Evolutionary conservation across 345 rosid genomes (phyloP).

Genomic region (Eutrema japonicum): DNA sequence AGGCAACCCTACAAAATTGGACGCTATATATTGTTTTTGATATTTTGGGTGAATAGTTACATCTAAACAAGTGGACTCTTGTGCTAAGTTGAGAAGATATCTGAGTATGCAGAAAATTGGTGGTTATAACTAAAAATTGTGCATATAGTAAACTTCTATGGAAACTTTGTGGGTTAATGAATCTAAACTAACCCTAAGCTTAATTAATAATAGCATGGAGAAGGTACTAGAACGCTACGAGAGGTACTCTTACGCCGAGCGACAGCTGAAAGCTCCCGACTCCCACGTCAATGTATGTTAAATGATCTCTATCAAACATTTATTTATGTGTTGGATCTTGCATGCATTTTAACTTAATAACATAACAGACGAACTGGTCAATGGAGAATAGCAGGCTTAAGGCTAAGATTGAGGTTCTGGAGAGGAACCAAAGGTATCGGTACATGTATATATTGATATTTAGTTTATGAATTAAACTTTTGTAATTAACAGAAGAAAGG

Average conservation of each 20-base stretch:
- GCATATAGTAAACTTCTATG: not conserved
- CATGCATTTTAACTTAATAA: slow-evolving; percentile 9
- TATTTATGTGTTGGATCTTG: slow-evolving; percentile 7
- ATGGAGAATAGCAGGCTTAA: slow-evolving; percentile 76
- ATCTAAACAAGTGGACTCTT: not conserved
- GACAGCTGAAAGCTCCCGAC: slow-evolving; percentile 54
- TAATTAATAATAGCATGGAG: slow-evolving; percentile 63
- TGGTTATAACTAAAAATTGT: slow-evolving; percentile 1
- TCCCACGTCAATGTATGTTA: slow-evolving; percentile 49
- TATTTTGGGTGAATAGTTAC: not conserved
- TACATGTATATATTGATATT: not conserved
- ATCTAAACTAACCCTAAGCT: slow-evolving; percentile 30
- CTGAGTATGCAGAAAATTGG: not conserved
- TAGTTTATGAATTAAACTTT: not conserved
- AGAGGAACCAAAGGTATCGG: slow-evolving; percentile 75
- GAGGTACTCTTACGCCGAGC: slow-evolving; percentile 68
- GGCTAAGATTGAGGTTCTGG: slow-evolving; percentile 81
- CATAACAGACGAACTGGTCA: slow-evolving; percentile 58
- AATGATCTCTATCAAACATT: slow-evolving; percentile 2
- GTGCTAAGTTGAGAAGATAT: not conserved
- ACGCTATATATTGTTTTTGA: not conserved
- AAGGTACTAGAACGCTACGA: slow-evolving; percentile 79
- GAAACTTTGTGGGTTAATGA: not conserved
- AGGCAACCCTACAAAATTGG: not conserved
- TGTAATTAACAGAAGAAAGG: not conserved